Conservation (phyloP, 768 basidiomycete genomes). For the Phylloporus rhodoxanthus region DNA sequence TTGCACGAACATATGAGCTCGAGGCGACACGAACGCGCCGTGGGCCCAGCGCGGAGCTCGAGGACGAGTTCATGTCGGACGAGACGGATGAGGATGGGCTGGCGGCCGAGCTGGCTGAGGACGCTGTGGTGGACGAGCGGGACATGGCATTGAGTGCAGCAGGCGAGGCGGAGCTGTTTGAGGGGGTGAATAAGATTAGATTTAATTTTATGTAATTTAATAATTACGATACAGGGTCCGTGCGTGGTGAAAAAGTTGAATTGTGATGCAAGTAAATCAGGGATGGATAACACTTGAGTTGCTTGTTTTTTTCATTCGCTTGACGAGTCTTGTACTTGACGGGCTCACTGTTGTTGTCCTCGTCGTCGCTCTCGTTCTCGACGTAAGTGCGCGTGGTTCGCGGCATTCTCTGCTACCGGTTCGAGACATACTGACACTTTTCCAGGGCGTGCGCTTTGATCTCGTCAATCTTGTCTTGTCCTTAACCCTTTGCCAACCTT, state of each 20-base stretch:
- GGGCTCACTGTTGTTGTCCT: slow-evolving; percentile 14
- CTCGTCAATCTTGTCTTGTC: slow-evolving; percentile 32
- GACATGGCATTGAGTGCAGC: slow-evolving; percentile 8
- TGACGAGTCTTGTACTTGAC: slow-evolving; percentile 20
- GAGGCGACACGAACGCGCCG: slow-evolving; percentile 17
- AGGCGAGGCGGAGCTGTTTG: slow-evolving; percentile 21
- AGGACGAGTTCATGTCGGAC: slow-evolving; percentile 27
- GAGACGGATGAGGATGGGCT: slow-evolving; percentile 35
- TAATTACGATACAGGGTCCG: slow-evolving; percentile 25
- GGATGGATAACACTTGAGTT: slow-evolving; percentile 9
- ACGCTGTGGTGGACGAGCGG: slow-evolving; percentile 35
- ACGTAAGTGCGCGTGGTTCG: slow-evolving; percentile 20
- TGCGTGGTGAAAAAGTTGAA: slow-evolving; percentile 23
- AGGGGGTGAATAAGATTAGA: slow-evolving; percentile 3
- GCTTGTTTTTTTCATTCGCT: slow-evolving; percentile 14
- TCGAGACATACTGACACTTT: slow-evolving; percentile 6
- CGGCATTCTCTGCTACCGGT: background rate
- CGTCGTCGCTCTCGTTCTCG: slow-evolving; percentile 13
- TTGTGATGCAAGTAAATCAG: slow-evolving; percentile 17
- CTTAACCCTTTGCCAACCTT: slow-evolving; percentile 31
- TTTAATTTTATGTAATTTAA: slow-evolving; percentile 4
- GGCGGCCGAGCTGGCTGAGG: slow-evolving; percentile 37
- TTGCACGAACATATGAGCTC: slow-evolving; percentile 21
- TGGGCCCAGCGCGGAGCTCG: slow-evolving; percentile 13
- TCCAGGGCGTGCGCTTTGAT: slow-evolving; percentile 26